Evolutionary conservation across 2,329 filamentous ascomycete genomes (phyloP).

Genomic region (Ceratocystis albifundus): DNA sequence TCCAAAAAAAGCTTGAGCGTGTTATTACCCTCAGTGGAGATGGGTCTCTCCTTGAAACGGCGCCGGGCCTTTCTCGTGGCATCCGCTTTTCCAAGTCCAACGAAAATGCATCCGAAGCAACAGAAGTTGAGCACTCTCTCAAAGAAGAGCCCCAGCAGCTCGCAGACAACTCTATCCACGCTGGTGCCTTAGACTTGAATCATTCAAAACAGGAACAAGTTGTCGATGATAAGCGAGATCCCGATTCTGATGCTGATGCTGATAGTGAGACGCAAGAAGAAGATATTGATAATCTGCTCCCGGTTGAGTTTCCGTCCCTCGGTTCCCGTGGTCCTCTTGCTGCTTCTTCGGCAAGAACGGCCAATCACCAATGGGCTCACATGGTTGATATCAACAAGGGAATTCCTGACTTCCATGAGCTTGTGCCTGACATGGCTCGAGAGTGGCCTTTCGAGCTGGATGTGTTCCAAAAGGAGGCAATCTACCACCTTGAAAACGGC

Average conservation of each 20-base stretch:
- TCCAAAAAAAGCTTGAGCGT: conserved; percentile 54
- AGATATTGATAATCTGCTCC: conserved; percentile 74
- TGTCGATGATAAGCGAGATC: not conserved
- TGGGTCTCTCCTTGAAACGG: conserved; percentile 65
- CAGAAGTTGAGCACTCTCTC: conserved; percentile 42
- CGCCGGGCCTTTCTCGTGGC: conserved; percentile 72
- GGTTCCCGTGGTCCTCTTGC: conserved; percentile 71
- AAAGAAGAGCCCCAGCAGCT: conserved; percentile 37
- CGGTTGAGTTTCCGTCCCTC: conserved; percentile 84
- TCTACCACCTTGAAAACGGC: conserved; percentile 91
- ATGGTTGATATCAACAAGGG: conserved; percentile 93
- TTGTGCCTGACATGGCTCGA: conserved; percentile 91
- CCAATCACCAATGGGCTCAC: conserved; percentile 86
- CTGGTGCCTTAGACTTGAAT: not conserved
- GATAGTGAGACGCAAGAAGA: conserved; percentile 29
- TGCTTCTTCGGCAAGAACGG: conserved; percentile 58
- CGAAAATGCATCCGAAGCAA: conserved; percentile 49
- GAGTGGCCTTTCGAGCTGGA: conserved; percentile 97
- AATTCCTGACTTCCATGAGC: conserved; percentile 83
- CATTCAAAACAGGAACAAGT: not conserved
- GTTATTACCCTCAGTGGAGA: conserved; percentile 74
- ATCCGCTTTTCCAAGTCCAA: conserved; percentile 57
- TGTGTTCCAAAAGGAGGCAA: conserved; percentile 95
- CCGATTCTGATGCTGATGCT: not conserved
- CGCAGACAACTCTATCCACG: conserved; percentile 22